Base-by-base conservation (phyloP, 2,329 filamentous ascomycete genomes). In the Sclerotinia spermophila region DNA sequence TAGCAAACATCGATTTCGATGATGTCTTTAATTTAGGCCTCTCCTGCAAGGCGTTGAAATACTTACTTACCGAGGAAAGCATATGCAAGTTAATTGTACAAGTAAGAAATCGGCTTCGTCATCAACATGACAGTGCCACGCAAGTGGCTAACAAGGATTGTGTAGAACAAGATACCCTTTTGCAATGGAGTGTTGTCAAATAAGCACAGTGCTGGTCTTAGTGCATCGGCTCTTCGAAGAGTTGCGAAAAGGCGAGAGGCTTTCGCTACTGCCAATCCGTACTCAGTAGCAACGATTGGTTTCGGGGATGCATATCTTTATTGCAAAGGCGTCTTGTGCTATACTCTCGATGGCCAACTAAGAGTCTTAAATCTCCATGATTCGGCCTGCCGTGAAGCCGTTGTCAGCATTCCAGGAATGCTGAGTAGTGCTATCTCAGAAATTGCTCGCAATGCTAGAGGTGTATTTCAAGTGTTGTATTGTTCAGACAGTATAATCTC, bases 281-380 rank as follows among this genome's bases (percentile, higher is more conserved):
- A 87, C 77, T 84, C 86, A 0, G 85, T 86, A 24, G 85, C 85
- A 3, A 81, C 89, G 0, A 77, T 93, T 44, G 90, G 85, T 5
- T 82, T 87, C 67, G 89, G 85, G 5, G 84, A 87, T 35, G 82
- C 83, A 5, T 92, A 90, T 79, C 78, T 89, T 2, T 93, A 91
- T 77, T 82, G 83, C 27, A 84, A 87, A 71, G 90, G 91, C 8
- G 83, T 87, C 17, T 80, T 94, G 24, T 92, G 90, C 75, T 90
- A 93, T 76, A 84, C 86, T 17, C 77, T 83, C 55, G 82, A 84
- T 66, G 80, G 81, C 61, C 81, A 79, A 51, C 82, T 94, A 38
- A 85, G 86, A 4, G 79, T 92, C 38, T 81, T 91, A 62, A 82
- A 90, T 72, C 80, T 92, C 27, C 85, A 87, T 74, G 76, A 78